Percentiles rank a stretch among this genome's conserved stretches.
These are phyloP conservation scores for Pythium brachiatum DNA, from an alignment of 352 stramenopile species.

Conservation along the genomic window DNA sequence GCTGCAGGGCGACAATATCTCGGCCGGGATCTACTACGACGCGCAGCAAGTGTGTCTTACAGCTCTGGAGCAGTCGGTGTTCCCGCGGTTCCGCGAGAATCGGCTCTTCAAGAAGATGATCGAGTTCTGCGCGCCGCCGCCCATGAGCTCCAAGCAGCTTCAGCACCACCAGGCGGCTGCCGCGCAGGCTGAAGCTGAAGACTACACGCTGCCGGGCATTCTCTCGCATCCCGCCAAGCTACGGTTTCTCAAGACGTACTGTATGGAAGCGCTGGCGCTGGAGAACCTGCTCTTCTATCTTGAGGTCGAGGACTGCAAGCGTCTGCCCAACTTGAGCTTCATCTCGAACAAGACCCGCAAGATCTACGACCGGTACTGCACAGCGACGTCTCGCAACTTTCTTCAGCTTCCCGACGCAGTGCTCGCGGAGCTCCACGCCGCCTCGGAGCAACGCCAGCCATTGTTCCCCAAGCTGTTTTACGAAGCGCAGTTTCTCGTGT, in stretches of 20 bases:
- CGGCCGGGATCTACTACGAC: constrained; percentile 62
- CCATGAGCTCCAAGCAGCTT: constrained; percentile 15
- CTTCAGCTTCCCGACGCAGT: constrained; percentile 35
- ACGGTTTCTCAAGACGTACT: constrained; percentile 85
- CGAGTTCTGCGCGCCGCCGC: constrained; percentile 49
- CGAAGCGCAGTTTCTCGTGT: constrained; percentile 53
- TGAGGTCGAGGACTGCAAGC: constrained; percentile 84
- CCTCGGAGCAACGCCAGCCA: constrained; percentile 39
- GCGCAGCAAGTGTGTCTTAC: constrained; percentile 65
- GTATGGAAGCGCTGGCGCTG: constrained; percentile 75
- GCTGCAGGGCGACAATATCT: constrained; percentile 64
- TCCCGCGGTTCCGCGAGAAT: constrained; percentile 71
- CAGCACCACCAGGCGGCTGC: constrained; percentile 19
- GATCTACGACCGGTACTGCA: constrained; percentile 80
- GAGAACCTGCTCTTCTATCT: constrained; percentile 86
- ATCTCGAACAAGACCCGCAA: constrained; percentile 74
- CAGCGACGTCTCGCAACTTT: constrained; percentile 40
- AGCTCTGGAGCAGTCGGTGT: constrained; percentile 72
- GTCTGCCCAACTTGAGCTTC: constrained; percentile 76
- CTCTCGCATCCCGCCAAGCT: constrained; percentile 74
- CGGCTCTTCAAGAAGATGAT: constrained; percentile 79
- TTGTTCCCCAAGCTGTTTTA: constrained; percentile 72
- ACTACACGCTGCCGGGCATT: constrained; percentile 60
- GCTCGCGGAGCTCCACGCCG: constrained; percentile 46
- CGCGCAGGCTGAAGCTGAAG: constrained; percentile 32